Percentiles rank a stretch among this genome's conserved stretches.
These are phyloP conservation scores for Acmispon strigosus DNA, from an alignment of 306 rosid genomes.

Conservation along the genomic window DNA sequence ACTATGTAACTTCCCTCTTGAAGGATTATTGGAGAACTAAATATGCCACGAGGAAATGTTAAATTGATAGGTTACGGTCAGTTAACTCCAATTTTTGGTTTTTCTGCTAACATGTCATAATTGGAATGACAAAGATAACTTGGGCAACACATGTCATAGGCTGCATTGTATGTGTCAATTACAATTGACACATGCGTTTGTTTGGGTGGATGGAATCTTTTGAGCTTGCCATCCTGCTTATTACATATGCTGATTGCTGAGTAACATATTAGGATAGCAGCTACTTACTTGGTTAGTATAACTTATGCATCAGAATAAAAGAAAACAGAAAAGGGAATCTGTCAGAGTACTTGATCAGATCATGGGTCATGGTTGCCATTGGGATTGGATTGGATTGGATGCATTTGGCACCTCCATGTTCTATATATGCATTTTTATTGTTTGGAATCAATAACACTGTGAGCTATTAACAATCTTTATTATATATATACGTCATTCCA, in stretches of 20 bases:
- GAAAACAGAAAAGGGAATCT: constrained; percentile 8
- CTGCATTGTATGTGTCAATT: neutral
- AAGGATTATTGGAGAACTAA: too few relatives aligned
- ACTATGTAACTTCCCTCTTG: too few relatives aligned
- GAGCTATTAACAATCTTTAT: neutral
- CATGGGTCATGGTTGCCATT: constrained; percentile 18
- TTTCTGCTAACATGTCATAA: too few relatives aligned
- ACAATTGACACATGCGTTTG: neutral
- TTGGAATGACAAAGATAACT: neutral
- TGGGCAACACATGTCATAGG: neutral
- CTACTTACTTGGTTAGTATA: neutral
- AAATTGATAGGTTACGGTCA: neutral
- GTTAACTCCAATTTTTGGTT: too few relatives aligned
- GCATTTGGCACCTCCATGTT: constrained; percentile 25
- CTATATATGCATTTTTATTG: neutral
- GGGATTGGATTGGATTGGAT: neutral
- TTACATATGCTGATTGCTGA: neutral
- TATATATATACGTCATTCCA: too few relatives aligned
- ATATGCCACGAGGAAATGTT: neutral
- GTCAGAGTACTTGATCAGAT: constrained; percentile 13
- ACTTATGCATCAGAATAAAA: neutral
- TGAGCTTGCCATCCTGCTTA: neutral
- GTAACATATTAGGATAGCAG: neutral
- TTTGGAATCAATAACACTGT: neutral
- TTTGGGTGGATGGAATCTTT: constrained; percentile 6